Evolutionary conservation across 2,329 filamentous ascomycete genomes (phyloP).

Genomic region (Trichoderma koningii): DNA sequence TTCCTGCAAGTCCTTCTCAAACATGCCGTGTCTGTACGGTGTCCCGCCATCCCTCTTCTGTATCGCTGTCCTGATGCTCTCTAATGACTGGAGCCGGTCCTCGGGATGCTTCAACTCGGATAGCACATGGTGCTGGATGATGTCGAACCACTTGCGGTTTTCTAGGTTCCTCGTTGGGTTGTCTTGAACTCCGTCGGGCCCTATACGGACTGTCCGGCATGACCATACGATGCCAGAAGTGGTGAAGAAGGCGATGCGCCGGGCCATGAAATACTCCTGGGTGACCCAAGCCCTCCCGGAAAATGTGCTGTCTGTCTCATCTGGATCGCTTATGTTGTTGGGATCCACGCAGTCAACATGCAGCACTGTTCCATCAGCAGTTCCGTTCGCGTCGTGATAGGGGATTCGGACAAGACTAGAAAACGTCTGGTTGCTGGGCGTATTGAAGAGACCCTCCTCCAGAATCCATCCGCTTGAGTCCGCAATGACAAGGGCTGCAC

Average conservation of each 20-base stretch:
- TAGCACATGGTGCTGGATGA: not conserved
- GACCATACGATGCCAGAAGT: not conserved
- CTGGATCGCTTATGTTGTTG: not conserved
- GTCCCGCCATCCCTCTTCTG: not conserved
- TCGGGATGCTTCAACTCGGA: not conserved
- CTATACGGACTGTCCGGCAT: not conserved
- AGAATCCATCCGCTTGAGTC: not conserved
- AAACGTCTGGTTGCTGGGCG: not conserved
- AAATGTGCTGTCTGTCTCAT: not conserved
- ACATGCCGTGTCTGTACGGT: not conserved
- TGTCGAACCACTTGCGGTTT: not conserved
- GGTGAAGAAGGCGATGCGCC: not conserved
- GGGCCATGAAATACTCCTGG: not conserved
- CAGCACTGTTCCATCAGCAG: not conserved
- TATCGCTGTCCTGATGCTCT: not conserved
- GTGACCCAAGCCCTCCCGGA: not conserved
- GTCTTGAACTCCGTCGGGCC: not conserved
- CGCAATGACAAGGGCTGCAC: not conserved
- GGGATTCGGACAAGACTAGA: not conserved
- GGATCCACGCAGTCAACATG: not conserved
- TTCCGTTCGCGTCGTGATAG: not conserved
- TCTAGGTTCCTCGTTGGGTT: not conserved
- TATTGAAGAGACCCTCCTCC: not conserved
- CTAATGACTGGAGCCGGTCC: not conserved
- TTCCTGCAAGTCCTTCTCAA: not conserved